These are phyloP conservation scores for Nidularia sp. DNA, from an alignment of 768 basidiomycete genomes.

Conservation along the genomic window DNA sequence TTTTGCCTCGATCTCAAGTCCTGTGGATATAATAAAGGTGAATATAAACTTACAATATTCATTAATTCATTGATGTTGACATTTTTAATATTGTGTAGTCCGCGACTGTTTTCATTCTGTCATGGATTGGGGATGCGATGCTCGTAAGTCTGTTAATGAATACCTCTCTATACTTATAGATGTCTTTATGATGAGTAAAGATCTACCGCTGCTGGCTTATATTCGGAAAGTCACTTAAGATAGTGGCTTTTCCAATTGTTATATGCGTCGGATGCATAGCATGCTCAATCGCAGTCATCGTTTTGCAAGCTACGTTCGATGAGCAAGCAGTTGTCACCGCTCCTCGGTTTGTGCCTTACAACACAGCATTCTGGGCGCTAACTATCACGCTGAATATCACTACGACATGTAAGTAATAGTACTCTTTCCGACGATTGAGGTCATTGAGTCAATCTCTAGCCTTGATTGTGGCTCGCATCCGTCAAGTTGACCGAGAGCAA, in stretches of 20 bases:
- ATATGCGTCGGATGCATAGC: constrained; percentile 13
- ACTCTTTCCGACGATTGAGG: background rate
- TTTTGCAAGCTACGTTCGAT: constrained; percentile 4
- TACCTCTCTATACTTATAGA: background rate
- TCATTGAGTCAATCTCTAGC: background rate
- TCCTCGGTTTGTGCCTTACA: constrained; percentile 3
- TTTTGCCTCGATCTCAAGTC: constrained; percentile 5
- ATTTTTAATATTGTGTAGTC: constrained; percentile 3
- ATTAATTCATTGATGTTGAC: constrained; percentile 2
- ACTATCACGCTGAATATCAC: constrained; percentile 8
- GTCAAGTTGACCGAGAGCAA: constrained; percentile 3
- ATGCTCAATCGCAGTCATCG: constrained; percentile 2
- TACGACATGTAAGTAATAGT: constrained; percentile 9
- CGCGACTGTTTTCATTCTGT: constrained; percentile 4
- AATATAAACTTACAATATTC: background rate
- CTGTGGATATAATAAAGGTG: constrained; percentile 6
- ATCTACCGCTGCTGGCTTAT: constrained; percentile 19
- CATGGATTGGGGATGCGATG: constrained; percentile 8
- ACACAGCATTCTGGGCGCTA: constrained; percentile 8
- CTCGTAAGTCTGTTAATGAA: constrained; percentile 1
- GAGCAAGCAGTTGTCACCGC: constrained; percentile 2
- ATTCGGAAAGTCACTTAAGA: constrained; percentile 9
- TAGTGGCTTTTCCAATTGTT: constrained; percentile 9
- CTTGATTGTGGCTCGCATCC: constrained; percentile 6
- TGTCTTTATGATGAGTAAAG: background rate